Evolutionary conservation across 139 green algal species (phyloP).

Genomic region (Auxenochlorella protothecoides): DNA sequence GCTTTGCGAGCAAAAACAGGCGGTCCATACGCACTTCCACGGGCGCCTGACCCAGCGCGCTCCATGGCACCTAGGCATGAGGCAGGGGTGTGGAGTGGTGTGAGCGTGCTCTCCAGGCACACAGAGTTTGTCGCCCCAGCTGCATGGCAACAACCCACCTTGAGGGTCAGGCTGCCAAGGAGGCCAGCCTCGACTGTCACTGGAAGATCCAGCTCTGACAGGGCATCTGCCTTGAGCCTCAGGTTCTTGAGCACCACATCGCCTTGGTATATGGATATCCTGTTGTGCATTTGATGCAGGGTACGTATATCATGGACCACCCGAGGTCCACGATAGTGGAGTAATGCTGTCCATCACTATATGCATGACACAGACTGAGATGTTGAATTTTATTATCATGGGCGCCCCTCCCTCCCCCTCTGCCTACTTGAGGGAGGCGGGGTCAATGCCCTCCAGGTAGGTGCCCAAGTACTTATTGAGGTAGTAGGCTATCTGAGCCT

Average conservation of each 20-base stretch:
- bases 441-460: conserved; percentile 75
- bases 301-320: too few species aligned
- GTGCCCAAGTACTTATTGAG: conserved; percentile 76
- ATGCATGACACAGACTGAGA: too few species aligned
- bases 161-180: conserved; percentile 78
- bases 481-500: conserved; percentile 64
- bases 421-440: conserved; percentile 41
- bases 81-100: not conserved
- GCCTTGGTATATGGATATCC: conserved; percentile 72
- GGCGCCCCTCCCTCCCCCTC: too few species aligned
- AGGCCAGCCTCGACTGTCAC: conserved; percentile 82
- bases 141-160: conserved; percentile 31
- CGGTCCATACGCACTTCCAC: conserved; percentile 87
- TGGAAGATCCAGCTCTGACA: conserved; percentile 78
- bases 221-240: conserved; percentile 76
- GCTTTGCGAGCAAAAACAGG: conserved; percentile 80
- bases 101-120: not conserved
- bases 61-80: conserved; percentile 78
- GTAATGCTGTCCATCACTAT: too few species aligned
- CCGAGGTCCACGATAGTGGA: too few species aligned
- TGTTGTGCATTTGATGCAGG: not conserved
- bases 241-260: conserved; percentile 89
- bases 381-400: too few species aligned
- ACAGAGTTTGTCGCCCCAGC: not conserved
- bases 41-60: conserved; percentile 66